Base-by-base conservation (phyloP, 257 asterid genomes). In the Jacaranda mimosifolia region DNA sequence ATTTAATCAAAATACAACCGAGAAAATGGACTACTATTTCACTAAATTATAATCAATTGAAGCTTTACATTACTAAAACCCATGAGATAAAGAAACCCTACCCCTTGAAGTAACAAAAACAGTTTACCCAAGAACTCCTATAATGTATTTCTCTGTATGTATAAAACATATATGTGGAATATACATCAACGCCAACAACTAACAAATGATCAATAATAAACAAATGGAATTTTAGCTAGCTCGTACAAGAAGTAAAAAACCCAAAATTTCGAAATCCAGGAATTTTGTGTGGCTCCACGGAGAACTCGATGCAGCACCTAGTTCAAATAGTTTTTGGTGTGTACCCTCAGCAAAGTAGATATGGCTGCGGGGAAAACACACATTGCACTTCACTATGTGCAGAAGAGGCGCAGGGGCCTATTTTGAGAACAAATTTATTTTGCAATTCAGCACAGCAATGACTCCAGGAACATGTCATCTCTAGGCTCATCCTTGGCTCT, bases 401-500 rank as follows among this genome's bases (percentile, higher is more conserved):
- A 9, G 14, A 48, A 12, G 15, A 9, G 15, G 9, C 9, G 0
- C 9, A 42, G 9, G 46, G 32, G 2, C 32, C 2, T 2, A 26
- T 42, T 42, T 6, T 42, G 3, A 9, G 46, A 42, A 42, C 46
- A 42, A 42, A 42, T 9, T 42, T 9, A 42, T 5, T 6, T 6
- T 12, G 53, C 53, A 12, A 48, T 48, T 79, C 80, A 89, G 75
- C 73, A 83, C 3, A 83, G 63, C 68, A 83, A 73, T 3, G 94
- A 88, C 4, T 86, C 92, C 13, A 85, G 52, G 75, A 91, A 89
- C 87, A 72, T 11, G 81, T 90, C 53, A 48, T 12, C 97, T 73
- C 91, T 80, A 1, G 92, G 89, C 76, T 92, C 97, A 21, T 87
- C 92, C 83, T 87, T 89, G 26, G 91, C 77, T 63, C 82, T 81